Conservation (phyloP, 164 flowering plant species). For the Vitis amurensis region DNA sequence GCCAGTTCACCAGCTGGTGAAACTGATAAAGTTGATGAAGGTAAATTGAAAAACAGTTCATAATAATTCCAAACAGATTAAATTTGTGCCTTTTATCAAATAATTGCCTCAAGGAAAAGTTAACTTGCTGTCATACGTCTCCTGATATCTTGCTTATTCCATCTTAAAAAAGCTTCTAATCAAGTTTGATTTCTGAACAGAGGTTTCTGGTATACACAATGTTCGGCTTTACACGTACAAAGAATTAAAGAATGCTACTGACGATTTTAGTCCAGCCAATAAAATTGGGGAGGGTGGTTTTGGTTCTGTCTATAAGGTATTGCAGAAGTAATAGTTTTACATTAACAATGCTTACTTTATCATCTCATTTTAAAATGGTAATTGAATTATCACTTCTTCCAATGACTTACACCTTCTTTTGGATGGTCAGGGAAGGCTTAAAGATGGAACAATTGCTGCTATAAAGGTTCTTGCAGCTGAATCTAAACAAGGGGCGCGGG, state of each 20-base stretch:
- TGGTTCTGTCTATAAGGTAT: slow-evolving; percentile 87
- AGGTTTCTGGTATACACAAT: slow-evolving; percentile 45
- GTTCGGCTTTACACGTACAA: slow-evolving; percentile 51
- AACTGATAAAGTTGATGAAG: neutral
- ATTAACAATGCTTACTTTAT: neutral
- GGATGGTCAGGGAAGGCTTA: slow-evolving; percentile 72
- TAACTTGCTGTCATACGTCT: neutral
- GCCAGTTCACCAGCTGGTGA: slow-evolving; percentile 9
- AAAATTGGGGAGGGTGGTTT: slow-evolving; percentile 96
- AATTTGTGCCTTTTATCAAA: no score
- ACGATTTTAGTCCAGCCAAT: slow-evolving; percentile 61
- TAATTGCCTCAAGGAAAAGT: no score
- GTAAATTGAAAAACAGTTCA: neutral
- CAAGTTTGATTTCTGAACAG: slow-evolving; percentile 29
- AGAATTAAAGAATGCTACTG: slow-evolving; percentile 68
- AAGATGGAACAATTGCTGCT: slow-evolving; percentile 68
- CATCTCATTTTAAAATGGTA: neutral
- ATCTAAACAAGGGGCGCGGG: slow-evolving; percentile 77
- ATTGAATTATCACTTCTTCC: neutral
- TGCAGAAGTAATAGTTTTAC: no score
- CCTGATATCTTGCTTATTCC: neutral
- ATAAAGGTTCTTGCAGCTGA: slow-evolving; percentile 87
- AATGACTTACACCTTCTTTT: slow-evolving; percentile 7
- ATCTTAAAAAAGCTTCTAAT: slow-evolving; percentile 9
- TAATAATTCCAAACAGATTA: no score